Base-by-base conservation (phyloP, 805 yeast species). In the Saturnispora galanensis region DNA sequence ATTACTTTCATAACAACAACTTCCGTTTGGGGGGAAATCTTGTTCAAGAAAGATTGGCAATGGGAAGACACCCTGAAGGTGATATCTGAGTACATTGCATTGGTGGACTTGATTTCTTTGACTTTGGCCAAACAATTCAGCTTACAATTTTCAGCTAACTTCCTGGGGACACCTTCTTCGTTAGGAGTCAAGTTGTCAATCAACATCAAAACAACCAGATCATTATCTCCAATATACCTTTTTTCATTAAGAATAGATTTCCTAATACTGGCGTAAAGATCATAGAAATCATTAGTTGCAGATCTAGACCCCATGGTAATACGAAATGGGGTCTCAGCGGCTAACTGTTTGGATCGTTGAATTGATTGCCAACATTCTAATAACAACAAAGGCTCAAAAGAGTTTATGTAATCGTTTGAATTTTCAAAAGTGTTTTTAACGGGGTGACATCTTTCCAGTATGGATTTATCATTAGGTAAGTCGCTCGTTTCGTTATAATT, bases 331-430 rank as follows among this genome's bases (percentile, higher is more conserved):
- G 54, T 63, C 40, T 73, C 74, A 9, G 73, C 74, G 12, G 67
- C 65, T 13, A 84, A 76, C 41, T 76, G 77, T 50, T 83, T 79
- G 0, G 93, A 78, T 4, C 85, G 71, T 51, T 79, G 81, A 26
- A 93, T 74, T 0, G 86, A 83, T 56, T 89, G 95, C 97, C 97
- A 94, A 50, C 95, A 84, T 64, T 93, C 99, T 35, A 90, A 64
- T 58, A 89, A 64, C 37, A 93, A 65, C 36, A 93, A 68, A 0
- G 98, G 98, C 52, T 81, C 84, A 60, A 86, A 82, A 1, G 75
- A 70, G 31, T 68, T 66, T 39, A 74, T 74, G 56, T 94, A 93
- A 3, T 83, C 87, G n/a, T 65, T 67, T 4, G 79, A 77, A 41
- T 74, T 65, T 0, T 55, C 46, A 56, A 85, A 93, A 1, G 63